Evolutionary conservation across 768 basidiomycete genomes (phyloP), one percentile per base, ranked within the genome.

Genomic region (Baorangia bicolor): DNA sequence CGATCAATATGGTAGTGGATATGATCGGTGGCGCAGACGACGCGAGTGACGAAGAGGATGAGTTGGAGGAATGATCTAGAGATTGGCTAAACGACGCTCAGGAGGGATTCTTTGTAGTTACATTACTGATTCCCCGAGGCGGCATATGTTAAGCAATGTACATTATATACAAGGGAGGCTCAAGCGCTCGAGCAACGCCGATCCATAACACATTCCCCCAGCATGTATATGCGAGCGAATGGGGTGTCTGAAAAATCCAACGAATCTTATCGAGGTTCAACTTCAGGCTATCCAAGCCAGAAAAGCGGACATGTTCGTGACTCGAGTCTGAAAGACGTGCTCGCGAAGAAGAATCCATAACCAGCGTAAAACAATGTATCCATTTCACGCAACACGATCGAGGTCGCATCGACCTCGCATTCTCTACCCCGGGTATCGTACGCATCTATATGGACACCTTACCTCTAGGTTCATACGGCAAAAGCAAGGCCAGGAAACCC

Each of bases 391-490:
- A 20, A 27, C 21, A 5, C 13, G 37, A 50, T 25, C 46, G 21
- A 31, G 49, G 18, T 16, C 40, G 3, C 3, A 51, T 35, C 27
- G 20, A 30, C 34, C 51, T 23, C 34, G 14, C 33, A 4, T 10
- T 14, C 46, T 9, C n/a, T 16, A 28, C 14, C 35, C 28, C 6
- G 9, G 33, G 45, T 35, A 37, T 34, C 18, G 2, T 33, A 27
- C n/a, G n/a, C 30, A 31, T 57, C 65, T 75, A 90, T 65, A 88
- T 81, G 45, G 86, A 85, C 30, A 83, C 84, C 63, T 81, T 86
- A n/a, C 89, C 90, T 62, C 84, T 73, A 0, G 88, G 84, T 68
- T 92, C 88, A 58, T 84, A 90, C 0, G 89, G 90, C 20, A 92
- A 70, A 1, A 87, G 63, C 31, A 90, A 65, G 2, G 86, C 80